Evolutionary conservation across 768 basidiomycete species (phyloP).

Genomic region (Mycena haematopus): DNA sequence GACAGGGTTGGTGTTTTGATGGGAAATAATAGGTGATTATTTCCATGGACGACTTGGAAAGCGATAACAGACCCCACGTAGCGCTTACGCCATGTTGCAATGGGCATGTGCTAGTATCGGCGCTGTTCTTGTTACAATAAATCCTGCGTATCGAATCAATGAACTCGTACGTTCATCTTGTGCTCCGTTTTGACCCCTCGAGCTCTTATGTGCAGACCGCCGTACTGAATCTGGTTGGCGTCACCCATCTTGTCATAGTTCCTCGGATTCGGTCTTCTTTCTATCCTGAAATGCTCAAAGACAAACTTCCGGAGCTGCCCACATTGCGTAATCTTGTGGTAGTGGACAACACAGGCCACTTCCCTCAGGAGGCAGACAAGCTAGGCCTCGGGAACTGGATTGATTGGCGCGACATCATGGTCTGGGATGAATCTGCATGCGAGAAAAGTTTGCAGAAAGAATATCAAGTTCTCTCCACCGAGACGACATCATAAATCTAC

Average conservation of each 20-base stretch:
- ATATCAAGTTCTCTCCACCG: constrained; percentile 49
- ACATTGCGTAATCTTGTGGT: constrained; percentile 66
- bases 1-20: constrained; percentile 82
- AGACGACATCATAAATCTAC: constrained; percentile 81
- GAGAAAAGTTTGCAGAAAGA: constrained; percentile 52
- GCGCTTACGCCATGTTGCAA: constrained; percentile 81
- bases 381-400: constrained; percentile 55
- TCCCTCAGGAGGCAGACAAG: constrained; percentile 44
- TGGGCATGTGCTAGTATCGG: constrained; percentile 89
- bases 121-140: constrained; percentile 83
- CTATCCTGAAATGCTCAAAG: constrained; percentile 66
- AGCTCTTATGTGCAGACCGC: constrained; percentile 49
- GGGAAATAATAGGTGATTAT: constrained; percentile 79
- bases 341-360: constrained; percentile 62
- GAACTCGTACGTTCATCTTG: constrained; percentile 66
- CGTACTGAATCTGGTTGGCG: constrained; percentile 67
- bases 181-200: constrained; percentile 6
- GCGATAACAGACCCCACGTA: constrained; percentile 33
- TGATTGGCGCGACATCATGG: constrained; percentile 75
- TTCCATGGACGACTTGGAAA: not conserved
- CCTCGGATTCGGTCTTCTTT: constrained; percentile 70
- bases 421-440: constrained; percentile 65
- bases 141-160: constrained; percentile 76
- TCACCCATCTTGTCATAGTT: constrained; percentile 74
- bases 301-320: constrained; percentile 61